Conservation (phyloP, 2,329 filamentous ascomycete genomes). For the Sporothrix protearum region DNA sequence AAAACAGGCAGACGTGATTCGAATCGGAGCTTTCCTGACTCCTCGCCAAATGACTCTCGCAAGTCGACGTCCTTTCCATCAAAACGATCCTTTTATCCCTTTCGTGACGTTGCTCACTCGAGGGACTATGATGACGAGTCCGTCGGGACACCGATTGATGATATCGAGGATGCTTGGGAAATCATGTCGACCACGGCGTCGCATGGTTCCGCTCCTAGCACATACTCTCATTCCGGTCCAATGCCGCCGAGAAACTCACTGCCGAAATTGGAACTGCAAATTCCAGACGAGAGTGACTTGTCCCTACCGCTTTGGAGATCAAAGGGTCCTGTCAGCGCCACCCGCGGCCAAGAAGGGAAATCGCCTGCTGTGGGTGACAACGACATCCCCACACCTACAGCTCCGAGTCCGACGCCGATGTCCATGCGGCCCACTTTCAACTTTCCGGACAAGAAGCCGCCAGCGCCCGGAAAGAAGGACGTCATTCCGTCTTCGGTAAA, state of each 20-base stretch:
- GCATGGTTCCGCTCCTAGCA: not conserved
- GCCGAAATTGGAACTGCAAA: conserved; percentile 7
- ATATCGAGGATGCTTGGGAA: not conserved
- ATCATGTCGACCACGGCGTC: not conserved
- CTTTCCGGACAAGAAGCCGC: conserved; percentile 26
- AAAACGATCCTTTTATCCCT: not conserved
- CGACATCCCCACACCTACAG: conserved; percentile 35
- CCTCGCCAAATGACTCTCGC: not conserved
- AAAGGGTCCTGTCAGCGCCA: not conserved
- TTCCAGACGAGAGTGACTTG: not conserved
- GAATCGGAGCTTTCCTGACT: not conserved
- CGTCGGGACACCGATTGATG: not conserved
- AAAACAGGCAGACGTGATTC: not conserved
- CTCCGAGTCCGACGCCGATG: conserved; percentile 36
- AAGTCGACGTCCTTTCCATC: not conserved
- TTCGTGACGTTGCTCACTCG: not conserved
- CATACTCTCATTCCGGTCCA: not conserved
- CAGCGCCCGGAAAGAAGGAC: conserved; percentile 23
- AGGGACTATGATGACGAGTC: not conserved
- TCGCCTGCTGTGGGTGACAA: not conserved
- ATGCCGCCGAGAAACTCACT: not conserved
- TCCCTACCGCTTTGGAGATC: not conserved
- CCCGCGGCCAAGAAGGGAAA: not conserved
- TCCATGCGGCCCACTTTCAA: conserved; percentile 33
- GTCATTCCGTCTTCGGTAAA: conserved; percentile 25